These are phyloP conservation scores for Melampsora americana DNA, from an alignment of 1,284 basidiomycete species.

Conservation along the genomic window DNA sequence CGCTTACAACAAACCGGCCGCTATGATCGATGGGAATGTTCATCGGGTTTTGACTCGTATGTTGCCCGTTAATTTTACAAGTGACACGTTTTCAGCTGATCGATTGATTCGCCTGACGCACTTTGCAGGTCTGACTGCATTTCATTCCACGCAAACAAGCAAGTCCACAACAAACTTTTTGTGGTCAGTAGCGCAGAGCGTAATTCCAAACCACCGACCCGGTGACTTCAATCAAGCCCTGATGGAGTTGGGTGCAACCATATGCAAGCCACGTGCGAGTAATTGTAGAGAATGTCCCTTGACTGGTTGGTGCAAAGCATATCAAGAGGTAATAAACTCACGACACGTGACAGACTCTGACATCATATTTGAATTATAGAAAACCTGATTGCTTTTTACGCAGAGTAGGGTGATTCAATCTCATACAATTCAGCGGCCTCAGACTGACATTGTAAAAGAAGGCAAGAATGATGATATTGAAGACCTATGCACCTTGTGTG, in stretches of 20 bases:
- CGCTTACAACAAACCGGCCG: slow-evolving; percentile 75
- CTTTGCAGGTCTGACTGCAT: slow-evolving; percentile 69
- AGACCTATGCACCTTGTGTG: slow-evolving; percentile 25
- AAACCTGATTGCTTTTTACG: neutral
- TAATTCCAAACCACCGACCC: slow-evolving; percentile 63
- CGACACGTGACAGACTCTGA: neutral
- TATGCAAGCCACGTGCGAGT: slow-evolving; percentile 80
- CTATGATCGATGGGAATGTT: slow-evolving; percentile 91
- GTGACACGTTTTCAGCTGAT: neutral
- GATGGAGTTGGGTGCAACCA: slow-evolving; percentile 81
- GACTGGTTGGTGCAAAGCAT: slow-evolving; percentile 66
- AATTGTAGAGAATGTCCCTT: slow-evolving; percentile 71
- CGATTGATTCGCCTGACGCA: neutral
- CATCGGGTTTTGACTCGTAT: slow-evolving; percentile 47
- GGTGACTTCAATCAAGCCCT: slow-evolving; percentile 85
- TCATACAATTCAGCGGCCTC: no score
- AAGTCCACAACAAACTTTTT: slow-evolving; percentile 73
- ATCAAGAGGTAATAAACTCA: slow-evolving; percentile 55
- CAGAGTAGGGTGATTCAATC: neutral
- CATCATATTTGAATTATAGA: neutral
- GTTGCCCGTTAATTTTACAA: neutral
- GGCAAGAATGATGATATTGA: slow-evolving; percentile 16
- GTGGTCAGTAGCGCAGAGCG: slow-evolving; percentile 70
- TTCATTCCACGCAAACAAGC: slow-evolving; percentile 74
- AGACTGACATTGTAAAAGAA: neutral